Percentiles rank a stretch among this genome's conserved stretches.
phyloP scores from a whole-genome alignment of 192 early-diverging fungal species.

The Umbelopsis vinacea region DNA sequence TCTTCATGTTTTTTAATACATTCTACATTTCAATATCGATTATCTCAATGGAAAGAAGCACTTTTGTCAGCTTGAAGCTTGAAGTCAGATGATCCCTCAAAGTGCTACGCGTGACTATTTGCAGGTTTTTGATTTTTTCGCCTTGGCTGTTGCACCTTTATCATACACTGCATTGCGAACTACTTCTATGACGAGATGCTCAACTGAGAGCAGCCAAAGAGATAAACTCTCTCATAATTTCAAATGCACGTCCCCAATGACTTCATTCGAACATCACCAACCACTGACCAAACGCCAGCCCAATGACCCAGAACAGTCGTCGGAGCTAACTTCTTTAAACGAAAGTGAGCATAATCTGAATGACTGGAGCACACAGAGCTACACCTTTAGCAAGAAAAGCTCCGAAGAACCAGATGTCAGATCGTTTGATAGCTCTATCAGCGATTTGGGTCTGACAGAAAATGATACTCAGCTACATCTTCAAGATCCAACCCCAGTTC shows the following conservation, averaged over 20 bases:
- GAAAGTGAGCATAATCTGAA: background rate
- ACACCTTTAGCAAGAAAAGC: background rate
- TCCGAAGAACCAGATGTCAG: background rate
- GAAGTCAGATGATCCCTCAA: slow-evolving; percentile 6
- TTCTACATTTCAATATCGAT: background rate
- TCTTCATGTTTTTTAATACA: slow-evolving; percentile 7
- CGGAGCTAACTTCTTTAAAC: background rate
- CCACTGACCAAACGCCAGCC: background rate
- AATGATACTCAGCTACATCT: background rate
- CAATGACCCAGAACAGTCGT: background rate
- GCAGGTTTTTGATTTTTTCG: background rate
- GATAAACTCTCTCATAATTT: background rate
- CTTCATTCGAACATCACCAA: background rate
- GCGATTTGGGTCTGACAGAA: background rate
- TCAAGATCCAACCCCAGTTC: background rate
- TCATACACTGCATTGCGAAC: background rate
- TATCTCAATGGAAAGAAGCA: background rate
- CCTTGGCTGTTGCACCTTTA: background rate
- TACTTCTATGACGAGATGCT: slow-evolving; percentile 8
- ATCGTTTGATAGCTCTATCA: background rate
- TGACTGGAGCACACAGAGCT: slow-evolving; percentile 16
- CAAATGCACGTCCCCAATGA: background rate
- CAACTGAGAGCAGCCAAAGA: background rate
- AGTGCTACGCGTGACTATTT: slow-evolving; percentile 17
- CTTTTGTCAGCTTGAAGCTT: background rate